phyloP scores from a whole-genome alignment of 1,139 yeast species.

The Scheffersomyces parashehatae region DNA sequence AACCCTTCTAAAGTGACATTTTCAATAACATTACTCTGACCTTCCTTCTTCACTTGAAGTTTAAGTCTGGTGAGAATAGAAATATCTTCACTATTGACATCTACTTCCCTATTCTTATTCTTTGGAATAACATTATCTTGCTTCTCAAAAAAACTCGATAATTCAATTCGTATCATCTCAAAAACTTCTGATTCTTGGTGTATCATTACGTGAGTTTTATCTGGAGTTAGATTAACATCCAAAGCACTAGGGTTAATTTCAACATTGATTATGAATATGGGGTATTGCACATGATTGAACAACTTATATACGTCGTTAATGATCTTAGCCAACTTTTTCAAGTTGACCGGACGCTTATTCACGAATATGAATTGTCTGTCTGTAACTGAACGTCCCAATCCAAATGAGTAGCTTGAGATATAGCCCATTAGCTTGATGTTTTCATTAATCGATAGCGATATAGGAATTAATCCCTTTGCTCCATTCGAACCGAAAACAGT shows the following conservation, averaged over 20 bases:
- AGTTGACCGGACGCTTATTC: slow-evolving; percentile 71
- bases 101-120: slow-evolving; percentile 8
- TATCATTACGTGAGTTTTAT: slow-evolving; percentile 71
- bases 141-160: slow-evolving; percentile 43
- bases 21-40: not conserved
- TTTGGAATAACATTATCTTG: slow-evolving; percentile 50
- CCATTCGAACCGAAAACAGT: slow-evolving; percentile 72
- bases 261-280: slow-evolving; percentile 69
- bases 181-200: slow-evolving; percentile 63
- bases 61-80: not conserved
- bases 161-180: slow-evolving; percentile 46
- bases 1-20: not conserved
- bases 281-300: slow-evolving; percentile 72
- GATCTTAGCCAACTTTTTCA: slow-evolving; percentile 56
- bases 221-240: slow-evolving; percentile 91
- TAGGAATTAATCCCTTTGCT: slow-evolving; percentile 52
- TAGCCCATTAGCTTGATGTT: slow-evolving; percentile 51
- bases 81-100: not conserved
- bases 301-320: slow-evolving; percentile 72
- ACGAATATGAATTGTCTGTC: slow-evolving; percentile 78
- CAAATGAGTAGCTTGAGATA: slow-evolving; percentile 76
- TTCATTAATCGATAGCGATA: slow-evolving; percentile 31
- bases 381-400: slow-evolving; percentile 60
- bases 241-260: slow-evolving; percentile 49
- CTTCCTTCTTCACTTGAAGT: not conserved